These are phyloP conservation scores for Porphyrellus cyaneotinctus DNA, from an alignment of 768 basidiomycete species.

Conservation along the genomic window DNA sequence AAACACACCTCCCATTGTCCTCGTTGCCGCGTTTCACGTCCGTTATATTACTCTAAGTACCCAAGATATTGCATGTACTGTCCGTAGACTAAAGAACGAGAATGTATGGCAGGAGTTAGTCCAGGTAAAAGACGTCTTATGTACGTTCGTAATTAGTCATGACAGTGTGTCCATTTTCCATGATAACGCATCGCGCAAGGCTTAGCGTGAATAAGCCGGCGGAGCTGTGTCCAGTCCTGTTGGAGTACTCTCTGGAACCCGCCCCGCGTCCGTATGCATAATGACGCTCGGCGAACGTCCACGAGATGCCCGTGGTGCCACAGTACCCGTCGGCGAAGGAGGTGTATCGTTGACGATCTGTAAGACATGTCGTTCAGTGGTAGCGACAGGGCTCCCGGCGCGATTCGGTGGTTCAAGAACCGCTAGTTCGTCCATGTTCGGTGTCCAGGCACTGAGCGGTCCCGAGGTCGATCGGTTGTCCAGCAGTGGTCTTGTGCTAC, in stretches of 20 bases:
- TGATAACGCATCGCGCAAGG: not conserved
- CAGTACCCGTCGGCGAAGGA: slow-evolving; percentile 18
- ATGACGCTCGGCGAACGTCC: slow-evolving; percentile 13
- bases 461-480: slow-evolving; percentile 1
- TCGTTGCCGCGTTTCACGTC: slow-evolving; percentile 9
- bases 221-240: slow-evolving; percentile 8
- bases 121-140: slow-evolving; percentile 14
- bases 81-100: slow-evolving; percentile 14
- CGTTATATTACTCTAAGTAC: no score
- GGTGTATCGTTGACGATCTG: slow-evolving; percentile 27
- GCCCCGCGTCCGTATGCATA: slow-evolving; percentile 29
- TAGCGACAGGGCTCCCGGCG: slow-evolving; percentile 18
- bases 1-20: slow-evolving; percentile 25
- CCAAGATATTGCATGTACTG: slow-evolving; percentile 7
- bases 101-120: slow-evolving; percentile 14
- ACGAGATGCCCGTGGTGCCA: not conserved
- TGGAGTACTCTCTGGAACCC: not conserved
- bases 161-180: slow-evolving; percentile 1
- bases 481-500: slow-evolving; percentile 5
- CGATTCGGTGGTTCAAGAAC: slow-evolving; percentile 16
- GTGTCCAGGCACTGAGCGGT: slow-evolving; percentile 11
- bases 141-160: slow-evolving; percentile 15
- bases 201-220: slow-evolving; percentile 24
- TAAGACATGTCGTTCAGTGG: slow-evolving; percentile 24
- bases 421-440: slow-evolving; percentile 21